Base-by-base conservation (phyloP, 352 stramenopile species). In the Phytophthora capsici region DNA sequence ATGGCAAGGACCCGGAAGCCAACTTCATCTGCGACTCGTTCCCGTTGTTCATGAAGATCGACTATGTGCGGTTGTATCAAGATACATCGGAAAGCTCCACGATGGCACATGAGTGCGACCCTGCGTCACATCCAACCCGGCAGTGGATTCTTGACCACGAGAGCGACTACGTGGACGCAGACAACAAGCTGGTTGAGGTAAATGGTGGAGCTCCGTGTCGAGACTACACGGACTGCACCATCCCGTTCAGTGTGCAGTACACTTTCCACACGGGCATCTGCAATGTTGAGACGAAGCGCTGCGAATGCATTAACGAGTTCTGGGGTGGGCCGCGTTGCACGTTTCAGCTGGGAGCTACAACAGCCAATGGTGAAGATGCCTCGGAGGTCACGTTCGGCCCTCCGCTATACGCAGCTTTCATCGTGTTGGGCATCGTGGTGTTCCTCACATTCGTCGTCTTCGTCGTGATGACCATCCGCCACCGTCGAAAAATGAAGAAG, bases 51-150 rank as follows among this genome's bases (percentile, higher is more conserved):
- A 94, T 94, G 79, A 84, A 94, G 57, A 86, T 97, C 58, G 89
- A 97, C 71, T 94, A 94, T 68, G 73, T 97, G 6, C 81, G 90
- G 4, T 19, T 91, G 63, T 91, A 89, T 43, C 82, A 93, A 63
- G 80, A 93, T 62, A 61, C 43, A 34, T 77, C 67, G 9, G 12
- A 60, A 5, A 45, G 41, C 19, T 84, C 77, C 6, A 77, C 28
- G 16, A 93, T 93, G 82, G 55, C 61, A 1, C 38, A 84, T 14
- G 78, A 77, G 2, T 93, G 84, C 34, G 82, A 93, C 38, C 84
- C 84, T 0, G 56, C 66, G 9, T 77, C 68, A 10, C 83, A 93
- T 38, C 84, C 84, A 14, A 90, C 82, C n/a, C 71, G 79, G 0
- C 66, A 90, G 58, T 93, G 78, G 74, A 91, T 93, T 57, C 68